Conservation (phyloP, 2,329 filamentous ascomycete species). For the Beauveria varroae region DNA sequence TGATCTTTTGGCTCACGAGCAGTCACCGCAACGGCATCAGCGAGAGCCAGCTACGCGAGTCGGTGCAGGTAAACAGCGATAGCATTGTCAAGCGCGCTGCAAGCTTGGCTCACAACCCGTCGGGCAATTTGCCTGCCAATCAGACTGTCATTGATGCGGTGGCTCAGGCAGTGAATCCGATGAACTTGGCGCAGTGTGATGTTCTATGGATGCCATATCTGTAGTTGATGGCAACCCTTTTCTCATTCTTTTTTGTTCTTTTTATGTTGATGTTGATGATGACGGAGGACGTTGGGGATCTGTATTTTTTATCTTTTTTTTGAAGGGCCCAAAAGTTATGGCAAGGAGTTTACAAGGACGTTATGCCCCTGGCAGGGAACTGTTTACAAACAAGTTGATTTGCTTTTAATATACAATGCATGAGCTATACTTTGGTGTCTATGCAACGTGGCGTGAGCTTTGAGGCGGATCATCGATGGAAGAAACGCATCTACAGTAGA, state of each 20-base stretch:
- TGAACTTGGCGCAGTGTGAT: slow-evolving; percentile 81
- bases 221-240: slow-evolving; percentile 31
- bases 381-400: not conserved
- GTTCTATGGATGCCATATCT: slow-evolving; percentile 97
- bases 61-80: slow-evolving; percentile 80
- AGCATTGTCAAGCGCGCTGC: slow-evolving; percentile 86
- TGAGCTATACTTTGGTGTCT: not conserved
- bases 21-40: slow-evolving; percentile 51
- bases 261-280: not conserved
- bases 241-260: not conserved
- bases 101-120: slow-evolving; percentile 70
- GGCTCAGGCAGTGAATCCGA: slow-evolving; percentile 85
- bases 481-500: too few species aligned
- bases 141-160: slow-evolving; percentile 96
- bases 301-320: not conserved
- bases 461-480: too few species aligned
- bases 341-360: slow-evolving; percentile 4
- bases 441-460: not conserved
- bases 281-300: not conserved
- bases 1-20: slow-evolving; percentile 92
- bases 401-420: not conserved
- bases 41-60: slow-evolving; percentile 65
- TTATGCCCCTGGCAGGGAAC: not conserved
- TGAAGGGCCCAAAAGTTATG: not conserved
- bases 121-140: slow-evolving; percentile 81